These are phyloP conservation scores for Crucibulum parvulum DNA, from an alignment of 1,284 basidiomycete genomes.

Conservation along the genomic window DNA sequence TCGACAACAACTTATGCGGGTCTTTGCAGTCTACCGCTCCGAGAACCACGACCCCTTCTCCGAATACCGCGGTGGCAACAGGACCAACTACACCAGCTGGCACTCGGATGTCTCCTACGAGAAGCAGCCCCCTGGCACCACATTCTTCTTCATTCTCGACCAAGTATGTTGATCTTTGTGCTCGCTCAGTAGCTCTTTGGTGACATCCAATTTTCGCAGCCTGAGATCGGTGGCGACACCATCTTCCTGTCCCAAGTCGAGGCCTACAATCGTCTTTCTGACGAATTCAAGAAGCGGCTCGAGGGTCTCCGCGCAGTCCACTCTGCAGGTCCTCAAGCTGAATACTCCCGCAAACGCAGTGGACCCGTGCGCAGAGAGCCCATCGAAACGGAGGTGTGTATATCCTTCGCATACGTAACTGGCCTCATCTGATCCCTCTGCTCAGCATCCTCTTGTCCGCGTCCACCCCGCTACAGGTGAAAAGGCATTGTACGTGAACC, in stretches of 20 bases:
- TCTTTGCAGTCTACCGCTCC: constrained; percentile 36
- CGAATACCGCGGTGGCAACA: constrained; percentile 37
- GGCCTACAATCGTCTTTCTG: constrained; percentile 74
- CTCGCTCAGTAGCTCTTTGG: constrained; percentile 26
- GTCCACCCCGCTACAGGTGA: constrained; percentile 72
- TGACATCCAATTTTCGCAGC: constrained; percentile 36
- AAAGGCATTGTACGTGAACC: constrained; percentile 71
- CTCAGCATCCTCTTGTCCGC: constrained; percentile 52
- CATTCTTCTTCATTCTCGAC: constrained; percentile 61
- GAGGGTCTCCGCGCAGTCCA: constrained; percentile 71
- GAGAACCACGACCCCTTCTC: constrained; percentile 31
- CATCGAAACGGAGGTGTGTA: constrained; percentile 49
- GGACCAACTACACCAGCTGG: constrained; percentile 35
- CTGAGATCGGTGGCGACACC: constrained; percentile 59
- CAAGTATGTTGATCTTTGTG: constrained; percentile 11
- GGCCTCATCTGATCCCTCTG: no score
- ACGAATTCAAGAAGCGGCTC: constrained; percentile 68
- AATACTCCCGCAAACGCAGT: constrained; percentile 52
- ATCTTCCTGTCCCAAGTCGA: constrained; percentile 66
- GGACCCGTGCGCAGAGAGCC: constrained; percentile 72
- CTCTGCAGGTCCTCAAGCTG: constrained; percentile 54
- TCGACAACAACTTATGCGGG: neutral
- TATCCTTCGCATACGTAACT: no score
- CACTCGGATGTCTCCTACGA: constrained; percentile 53
- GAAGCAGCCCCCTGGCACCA: constrained; percentile 66